A percentile compares a stretch with the other conserved stretches of the same genome.
Evolutionary conservation across 805 yeast species (phyloP).

Genomic region (Barnettozyma sp.): DNA sequence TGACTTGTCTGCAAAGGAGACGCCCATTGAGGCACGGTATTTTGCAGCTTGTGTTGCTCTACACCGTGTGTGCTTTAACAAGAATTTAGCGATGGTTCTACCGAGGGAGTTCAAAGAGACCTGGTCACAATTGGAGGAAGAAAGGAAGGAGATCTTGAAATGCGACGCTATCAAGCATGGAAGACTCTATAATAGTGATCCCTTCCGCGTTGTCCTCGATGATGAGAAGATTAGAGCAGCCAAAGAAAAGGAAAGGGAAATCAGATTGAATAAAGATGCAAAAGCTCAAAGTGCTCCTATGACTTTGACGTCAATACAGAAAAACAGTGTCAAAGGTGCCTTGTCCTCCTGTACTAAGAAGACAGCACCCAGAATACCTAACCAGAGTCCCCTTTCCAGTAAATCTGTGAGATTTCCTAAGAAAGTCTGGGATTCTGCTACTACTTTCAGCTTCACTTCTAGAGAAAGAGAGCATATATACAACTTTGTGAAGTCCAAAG

Average conservation of each 20-base stretch:
- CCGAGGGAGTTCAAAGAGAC: constrained; percentile 75
- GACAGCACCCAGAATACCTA: constrained; percentile 4
- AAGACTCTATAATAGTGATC: constrained; percentile 58
- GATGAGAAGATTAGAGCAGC: constrained; percentile 39
- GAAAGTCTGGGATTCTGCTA: constrained; percentile 67
- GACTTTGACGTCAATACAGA: constrained; percentile 30
- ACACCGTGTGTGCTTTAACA: constrained; percentile 70
- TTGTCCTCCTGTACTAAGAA: no score
- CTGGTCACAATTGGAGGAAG: constrained; percentile 68
- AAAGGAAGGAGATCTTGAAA: constrained; percentile 43
- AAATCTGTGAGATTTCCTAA: constrained; percentile 30
- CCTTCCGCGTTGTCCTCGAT: constrained; percentile 64
- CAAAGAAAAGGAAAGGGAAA: constrained; percentile 40
- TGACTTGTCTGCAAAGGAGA: constrained; percentile 57
- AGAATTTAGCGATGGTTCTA: constrained; percentile 78
- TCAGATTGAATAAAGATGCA: constrained; percentile 40
- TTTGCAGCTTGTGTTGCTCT: constrained; percentile 84
- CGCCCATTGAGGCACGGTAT: constrained; percentile 86
- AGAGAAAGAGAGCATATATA: constrained; percentile 60
- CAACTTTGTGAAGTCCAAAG: constrained; percentile 46
- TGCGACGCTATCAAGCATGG: constrained; percentile 43
- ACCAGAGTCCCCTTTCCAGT: constrained; percentile 8
- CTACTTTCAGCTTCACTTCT: constrained; percentile 60
- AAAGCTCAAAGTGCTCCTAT: constrained; percentile 44
- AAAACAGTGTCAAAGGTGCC: constrained; percentile 3